These are phyloP conservation scores for Aristolochia californica DNA, from an alignment of 164 flowering plant genomes.

Conservation along the genomic window DNA sequence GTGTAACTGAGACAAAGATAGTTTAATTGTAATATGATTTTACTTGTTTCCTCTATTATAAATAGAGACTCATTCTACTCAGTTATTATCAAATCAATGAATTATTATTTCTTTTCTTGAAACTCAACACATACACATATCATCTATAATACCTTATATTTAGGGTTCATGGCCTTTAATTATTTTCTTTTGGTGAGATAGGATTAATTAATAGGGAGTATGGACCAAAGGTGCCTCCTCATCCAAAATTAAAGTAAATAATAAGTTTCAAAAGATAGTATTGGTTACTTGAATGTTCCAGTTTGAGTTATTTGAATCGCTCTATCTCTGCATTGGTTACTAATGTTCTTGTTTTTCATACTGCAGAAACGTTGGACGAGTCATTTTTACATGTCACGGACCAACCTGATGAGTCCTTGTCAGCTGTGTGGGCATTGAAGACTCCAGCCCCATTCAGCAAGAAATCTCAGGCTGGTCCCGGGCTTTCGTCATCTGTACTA, in stretches of 20 bases:
- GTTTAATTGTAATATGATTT: too few relatives aligned
- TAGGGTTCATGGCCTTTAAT: too few relatives aligned
- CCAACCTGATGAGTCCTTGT: constrained; percentile 52
- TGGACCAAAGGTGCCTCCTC: too few relatives aligned
- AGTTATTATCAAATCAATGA: too few relatives aligned
- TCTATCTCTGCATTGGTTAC: neutral
- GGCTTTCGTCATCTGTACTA: constrained; percentile 16
- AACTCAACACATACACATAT: too few relatives aligned
- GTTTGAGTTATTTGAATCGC: neutral
- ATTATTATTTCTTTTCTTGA: too few relatives aligned
- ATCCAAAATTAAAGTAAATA: neutral
- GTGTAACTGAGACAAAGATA: too few relatives aligned
- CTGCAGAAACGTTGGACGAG: constrained; percentile 50
- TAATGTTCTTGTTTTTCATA: neutral
- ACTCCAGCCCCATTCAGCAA: constrained; percentile 46
- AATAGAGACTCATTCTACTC: too few relatives aligned
- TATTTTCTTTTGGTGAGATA: too few relatives aligned
- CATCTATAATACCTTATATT: too few relatives aligned
- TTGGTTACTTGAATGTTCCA: neutral
- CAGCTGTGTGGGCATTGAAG: constrained; percentile 85
- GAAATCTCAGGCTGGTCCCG: constrained; percentile 35
- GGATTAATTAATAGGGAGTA: too few relatives aligned
- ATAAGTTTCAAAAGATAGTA: neutral
- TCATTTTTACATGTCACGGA: constrained; percentile 51
- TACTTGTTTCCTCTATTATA: too few relatives aligned